Conservation (phyloP, 495 filamentous ascomycete genomes). For the Rusavskia elegans region DNA sequence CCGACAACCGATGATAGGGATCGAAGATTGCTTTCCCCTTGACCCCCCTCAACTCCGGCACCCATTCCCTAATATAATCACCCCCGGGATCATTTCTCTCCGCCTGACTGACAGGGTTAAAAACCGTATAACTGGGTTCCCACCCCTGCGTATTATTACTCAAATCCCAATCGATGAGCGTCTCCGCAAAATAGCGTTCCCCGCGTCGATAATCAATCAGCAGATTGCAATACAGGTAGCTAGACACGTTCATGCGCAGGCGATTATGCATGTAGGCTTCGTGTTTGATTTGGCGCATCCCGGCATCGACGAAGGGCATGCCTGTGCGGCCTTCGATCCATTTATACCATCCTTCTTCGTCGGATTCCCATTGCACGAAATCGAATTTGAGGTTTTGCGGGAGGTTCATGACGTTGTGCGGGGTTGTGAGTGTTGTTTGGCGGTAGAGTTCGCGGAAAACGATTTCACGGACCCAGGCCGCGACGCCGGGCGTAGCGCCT, state of each 20-base stretch:
- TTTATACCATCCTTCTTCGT: slow-evolving; percentile 28
- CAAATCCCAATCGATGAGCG: slow-evolving; percentile 29
- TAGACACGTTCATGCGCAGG: slow-evolving; percentile 24
- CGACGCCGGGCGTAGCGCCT: slow-evolving; percentile 12
- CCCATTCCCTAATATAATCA: slow-evolving; percentile 57
- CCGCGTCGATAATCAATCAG: slow-evolving; percentile 27
- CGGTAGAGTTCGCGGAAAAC: slow-evolving; percentile 30
- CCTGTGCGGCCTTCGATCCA: slow-evolving; percentile 27
- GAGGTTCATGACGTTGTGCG: slow-evolving; percentile 28
- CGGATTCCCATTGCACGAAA: slow-evolving; percentile 28
- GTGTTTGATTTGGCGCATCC: slow-evolving; percentile 26
- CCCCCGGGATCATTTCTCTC: slow-evolving; percentile 42
- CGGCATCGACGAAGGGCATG: slow-evolving; percentile 27
- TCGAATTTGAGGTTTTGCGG: slow-evolving; percentile 31
- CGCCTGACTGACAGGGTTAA: slow-evolving; percentile 28
- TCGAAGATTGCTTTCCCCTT: slow-evolving; percentile 27
- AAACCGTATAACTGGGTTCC: slow-evolving; percentile 29
- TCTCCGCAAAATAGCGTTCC: slow-evolving; percentile 29
- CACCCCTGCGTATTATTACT: slow-evolving; percentile 30
- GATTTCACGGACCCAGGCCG: slow-evolving; percentile 29
- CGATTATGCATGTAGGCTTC: slow-evolving; percentile 35
- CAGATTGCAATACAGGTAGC: slow-evolving; percentile 25
- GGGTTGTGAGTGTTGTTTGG: slow-evolving; percentile 23
- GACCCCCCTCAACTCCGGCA: slow-evolving; percentile 38
- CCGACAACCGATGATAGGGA: slow-evolving; percentile 19